phyloP scores from a whole-genome alignment of 1,139 yeast species.

The Protomyces lactucae-debilis region DNA sequence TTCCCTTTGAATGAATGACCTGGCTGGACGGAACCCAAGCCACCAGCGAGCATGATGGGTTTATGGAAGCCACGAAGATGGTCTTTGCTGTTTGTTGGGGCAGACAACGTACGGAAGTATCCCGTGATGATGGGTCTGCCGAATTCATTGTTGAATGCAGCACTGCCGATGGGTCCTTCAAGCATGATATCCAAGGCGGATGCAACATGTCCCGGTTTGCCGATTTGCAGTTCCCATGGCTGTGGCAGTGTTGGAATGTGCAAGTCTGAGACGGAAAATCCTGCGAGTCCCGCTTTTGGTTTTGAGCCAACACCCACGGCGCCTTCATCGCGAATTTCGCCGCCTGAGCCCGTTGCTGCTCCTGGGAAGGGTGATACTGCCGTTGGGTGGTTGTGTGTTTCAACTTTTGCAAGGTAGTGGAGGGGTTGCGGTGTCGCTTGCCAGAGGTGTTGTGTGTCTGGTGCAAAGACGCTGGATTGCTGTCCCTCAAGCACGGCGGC shows the following conservation, averaged over 20 bases:
- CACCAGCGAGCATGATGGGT: slow-evolving; percentile 99
- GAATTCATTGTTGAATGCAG: slow-evolving; percentile 97
- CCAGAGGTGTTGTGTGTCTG: slow-evolving; percentile 50
- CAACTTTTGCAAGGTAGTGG: slow-evolving; percentile 89
- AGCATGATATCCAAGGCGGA: slow-evolving; percentile 90
- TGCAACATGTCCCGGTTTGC: slow-evolving; percentile 90
- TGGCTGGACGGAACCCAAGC: slow-evolving; percentile 94
- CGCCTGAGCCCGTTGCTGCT: slow-evolving; percentile 99
- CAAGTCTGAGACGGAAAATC: slow-evolving; percentile 87
- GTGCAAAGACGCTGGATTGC: slow-evolving; percentile 66
- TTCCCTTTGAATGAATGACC: slow-evolving; percentile 82
- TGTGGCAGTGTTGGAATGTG: slow-evolving; percentile 77
- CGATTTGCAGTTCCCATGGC: slow-evolving; percentile 91
- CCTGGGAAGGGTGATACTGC: slow-evolving; percentile 99
- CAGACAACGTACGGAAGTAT: slow-evolving; percentile 90
- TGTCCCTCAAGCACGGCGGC: slow-evolving; percentile 96
- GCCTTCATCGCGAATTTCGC: slow-evolving; percentile 99
- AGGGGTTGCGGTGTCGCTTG: slow-evolving; percentile 67
- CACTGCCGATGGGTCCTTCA: slow-evolving; percentile 96
- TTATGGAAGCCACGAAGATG: slow-evolving; percentile 96
- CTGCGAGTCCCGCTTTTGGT: slow-evolving; percentile 92
- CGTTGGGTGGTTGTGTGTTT: slow-evolving; percentile 98
- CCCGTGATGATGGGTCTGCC: slow-evolving; percentile 98
- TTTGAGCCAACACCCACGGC: slow-evolving; percentile 98
- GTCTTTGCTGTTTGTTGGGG: slow-evolving; percentile 58